phyloP scores from a whole-genome alignment of 768 basidiomycete species.

The Multifurca ochricompacta region DNA sequence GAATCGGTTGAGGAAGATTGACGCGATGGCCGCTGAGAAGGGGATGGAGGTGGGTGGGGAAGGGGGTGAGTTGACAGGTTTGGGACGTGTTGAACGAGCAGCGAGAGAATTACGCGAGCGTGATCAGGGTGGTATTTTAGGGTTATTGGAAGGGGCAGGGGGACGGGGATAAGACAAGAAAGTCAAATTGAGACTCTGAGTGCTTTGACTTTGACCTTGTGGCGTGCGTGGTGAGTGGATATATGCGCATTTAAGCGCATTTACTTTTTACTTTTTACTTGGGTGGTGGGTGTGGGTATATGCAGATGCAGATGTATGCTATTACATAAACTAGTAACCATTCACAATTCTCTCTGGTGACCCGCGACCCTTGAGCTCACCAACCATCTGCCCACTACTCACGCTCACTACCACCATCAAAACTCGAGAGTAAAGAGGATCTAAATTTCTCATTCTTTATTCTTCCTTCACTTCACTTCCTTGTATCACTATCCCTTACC shows the following conservation, averaged over 20 bases:
- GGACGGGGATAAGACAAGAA: too few species aligned
- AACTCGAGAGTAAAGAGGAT: too few species aligned
- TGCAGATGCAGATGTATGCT: too few species aligned
- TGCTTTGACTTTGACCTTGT: too few species aligned
- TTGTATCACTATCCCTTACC: background rate
- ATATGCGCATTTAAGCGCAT: too few species aligned
- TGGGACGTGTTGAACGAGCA: slow-evolving; percentile 42
- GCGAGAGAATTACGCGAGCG: slow-evolving; percentile 29
- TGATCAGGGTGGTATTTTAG: slow-evolving; percentile 35
- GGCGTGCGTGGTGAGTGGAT: too few species aligned
- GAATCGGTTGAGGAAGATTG: slow-evolving; percentile 45
- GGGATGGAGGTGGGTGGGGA: slow-evolving; percentile 36
- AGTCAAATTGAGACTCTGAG: too few species aligned
- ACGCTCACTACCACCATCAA: too few species aligned
- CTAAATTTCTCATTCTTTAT: background rate
- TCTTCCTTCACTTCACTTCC: background rate
- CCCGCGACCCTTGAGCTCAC: too few species aligned
- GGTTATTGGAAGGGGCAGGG: slow-evolving; percentile 41
- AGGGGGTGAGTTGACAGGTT: slow-evolving; percentile 37
- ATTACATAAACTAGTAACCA: slow-evolving; percentile 4
- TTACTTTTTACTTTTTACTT: too few species aligned
- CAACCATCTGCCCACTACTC: too few species aligned
- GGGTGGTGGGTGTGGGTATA: too few species aligned
- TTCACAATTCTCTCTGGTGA: background rate
- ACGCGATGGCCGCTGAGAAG: slow-evolving; percentile 36